Base-by-base conservation (phyloP, 306 rosid species). In the Sesbania bispinosa region DNA sequence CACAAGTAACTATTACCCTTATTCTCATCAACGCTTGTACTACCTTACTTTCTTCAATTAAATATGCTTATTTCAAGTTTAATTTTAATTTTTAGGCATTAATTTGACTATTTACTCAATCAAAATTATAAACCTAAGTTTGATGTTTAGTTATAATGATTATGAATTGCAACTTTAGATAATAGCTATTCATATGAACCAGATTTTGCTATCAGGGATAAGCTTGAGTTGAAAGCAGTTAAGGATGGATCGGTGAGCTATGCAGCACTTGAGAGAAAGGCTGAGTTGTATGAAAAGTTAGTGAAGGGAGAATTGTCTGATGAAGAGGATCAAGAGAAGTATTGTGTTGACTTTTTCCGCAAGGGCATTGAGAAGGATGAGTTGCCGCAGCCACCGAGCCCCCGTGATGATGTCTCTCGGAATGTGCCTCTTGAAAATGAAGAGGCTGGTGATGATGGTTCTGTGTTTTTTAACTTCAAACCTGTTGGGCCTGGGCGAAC, bases 171-270 rank as follows among this genome's bases (percentile, higher is more conserved):
- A 6, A 19, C 11, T 62, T 61, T 69, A 64, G 29, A 23, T 38
- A 11, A 16, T 52, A n/a, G 21, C 15, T 69, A 48, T 38, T 62
- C 41, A 21, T 48, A 26, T 26, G 43, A 69, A 53, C 8, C n/a
- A n/a, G n/a, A n/a, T 64, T 75, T 61, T 70, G 30, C 30, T 53
- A 3, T 23, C 76, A 94, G 98, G 86, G 98, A 94, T 66, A 94
- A 94, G 62, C 92, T 94, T 53, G 96, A 94, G 85, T 81, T 94
- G 69, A 90, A 90, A 75, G 96, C 96, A n/a, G 81, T 83, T n/a
- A 79, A 81, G 0, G 98, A 94, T 41, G 98, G 98, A 46, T 78
- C 95, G 0, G 92, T 46, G 2, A 90, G 90, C 81, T 94, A 89
- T 72, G 95, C 92, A 1, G 98, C 96, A 2, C 57, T 94, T 62